Conservation (phyloP, 169 alveolate genomes). For the Plasmodium knowlesi region DNA sequence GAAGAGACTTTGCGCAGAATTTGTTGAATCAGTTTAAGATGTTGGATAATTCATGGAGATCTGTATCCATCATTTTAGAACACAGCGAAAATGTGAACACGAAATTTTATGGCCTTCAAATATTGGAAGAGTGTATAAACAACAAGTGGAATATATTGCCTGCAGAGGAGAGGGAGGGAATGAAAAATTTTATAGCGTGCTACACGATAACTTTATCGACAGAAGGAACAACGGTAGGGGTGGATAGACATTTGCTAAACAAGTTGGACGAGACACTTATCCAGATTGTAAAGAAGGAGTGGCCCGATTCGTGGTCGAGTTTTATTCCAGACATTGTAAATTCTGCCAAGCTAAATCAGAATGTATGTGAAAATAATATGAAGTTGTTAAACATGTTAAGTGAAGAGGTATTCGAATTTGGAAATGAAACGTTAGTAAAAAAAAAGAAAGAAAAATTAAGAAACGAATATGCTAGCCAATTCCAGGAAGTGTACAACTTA, state of each 20-base stretch:
- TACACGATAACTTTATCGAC: slow-evolving; percentile 81
- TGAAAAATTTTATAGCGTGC: slow-evolving; percentile 89
- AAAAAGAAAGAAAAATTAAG: slow-evolving; percentile 87
- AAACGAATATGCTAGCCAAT: slow-evolving; percentile 84
- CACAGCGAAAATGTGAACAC: slow-evolving; percentile 88
- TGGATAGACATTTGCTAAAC: slow-evolving; percentile 88
- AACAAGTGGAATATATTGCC: slow-evolving; percentile 92
- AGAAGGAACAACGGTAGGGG: slow-evolving; percentile 86
- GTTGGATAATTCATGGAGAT: slow-evolving; percentile 92
- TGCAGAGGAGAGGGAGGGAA: slow-evolving; percentile 87
- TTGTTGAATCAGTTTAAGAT: slow-evolving; percentile 89
- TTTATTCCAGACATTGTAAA: slow-evolving; percentile 98
- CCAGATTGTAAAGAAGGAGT: slow-evolving; percentile 95
- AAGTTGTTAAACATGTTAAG: slow-evolving; percentile 96
- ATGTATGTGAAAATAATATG: slow-evolving; percentile 98
- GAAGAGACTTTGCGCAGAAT: slow-evolving; percentile 91
- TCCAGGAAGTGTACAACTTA: slow-evolving; percentile 88
- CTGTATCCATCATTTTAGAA: slow-evolving; percentile 91
- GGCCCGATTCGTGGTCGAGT: slow-evolving; percentile 99
- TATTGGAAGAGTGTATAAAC: slow-evolving; percentile 89
- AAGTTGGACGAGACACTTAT: slow-evolving; percentile 90
- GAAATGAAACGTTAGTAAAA: slow-evolving; percentile 91
- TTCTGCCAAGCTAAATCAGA: slow-evolving; percentile 94
- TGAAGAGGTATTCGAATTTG: slow-evolving; percentile 96
- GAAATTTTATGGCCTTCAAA: slow-evolving; percentile 90